phyloP scores from a whole-genome alignment of 164 flowering plant species.

The Taxillus chinensis region DNA sequence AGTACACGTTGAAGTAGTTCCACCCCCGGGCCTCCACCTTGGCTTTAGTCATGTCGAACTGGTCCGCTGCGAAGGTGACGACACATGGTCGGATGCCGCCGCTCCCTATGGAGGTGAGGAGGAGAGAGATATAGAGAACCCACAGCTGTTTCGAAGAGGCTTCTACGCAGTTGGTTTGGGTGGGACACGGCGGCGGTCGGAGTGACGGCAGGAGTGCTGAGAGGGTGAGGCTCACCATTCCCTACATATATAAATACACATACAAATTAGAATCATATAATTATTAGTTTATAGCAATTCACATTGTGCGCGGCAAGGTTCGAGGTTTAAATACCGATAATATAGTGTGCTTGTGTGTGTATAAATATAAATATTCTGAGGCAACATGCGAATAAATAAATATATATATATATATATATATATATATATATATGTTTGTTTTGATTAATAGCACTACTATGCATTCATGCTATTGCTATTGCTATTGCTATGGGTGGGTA shows the following conservation, averaged over 20 bases:
- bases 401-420: too few relatives aligned
- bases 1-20: conserved; percentile 67
- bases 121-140: conserved; percentile 46
- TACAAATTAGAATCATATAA: background rate
- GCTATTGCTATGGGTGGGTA: too few relatives aligned
- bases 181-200: conserved; percentile 50
- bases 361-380: too few relatives aligned
- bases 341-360: too few relatives aligned
- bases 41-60: conserved; percentile 43
- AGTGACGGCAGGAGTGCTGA: conserved; percentile 43
- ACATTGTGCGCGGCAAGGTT: too few relatives aligned
- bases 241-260: conserved; percentile 16
- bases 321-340: too few relatives aligned
- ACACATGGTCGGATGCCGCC: conserved; percentile 68
- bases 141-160: conserved; percentile 46
- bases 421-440: too few relatives aligned
- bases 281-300: too few relatives aligned
- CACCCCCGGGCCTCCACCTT: conserved; percentile 20
- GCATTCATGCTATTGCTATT: too few relatives aligned
- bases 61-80: conserved; percentile 61
- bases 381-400: too few relatives aligned
- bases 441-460: too few relatives aligned
- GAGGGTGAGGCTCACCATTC: conserved; percentile 39
- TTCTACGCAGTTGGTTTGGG: conserved; percentile 43
- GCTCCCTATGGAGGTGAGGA: conserved; percentile 44